Percentiles rank a stretch among this genome's conserved stretches.
phyloP scores from a whole-genome alignment of 805 yeast species.

The Dipodascopsis tothii region DNA sequence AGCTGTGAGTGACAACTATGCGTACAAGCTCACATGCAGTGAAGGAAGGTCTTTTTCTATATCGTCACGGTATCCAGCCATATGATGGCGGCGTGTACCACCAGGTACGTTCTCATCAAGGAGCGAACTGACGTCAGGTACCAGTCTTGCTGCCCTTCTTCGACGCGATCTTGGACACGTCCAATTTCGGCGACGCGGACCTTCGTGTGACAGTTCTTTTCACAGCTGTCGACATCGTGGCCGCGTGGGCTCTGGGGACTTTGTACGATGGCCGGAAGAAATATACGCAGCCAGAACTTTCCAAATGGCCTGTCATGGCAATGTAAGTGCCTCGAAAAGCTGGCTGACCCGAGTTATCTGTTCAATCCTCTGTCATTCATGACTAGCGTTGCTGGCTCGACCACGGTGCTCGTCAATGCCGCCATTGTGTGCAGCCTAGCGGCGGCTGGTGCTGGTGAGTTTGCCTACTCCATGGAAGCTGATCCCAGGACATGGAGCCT shows the following conservation, averaged over 20 bases:
- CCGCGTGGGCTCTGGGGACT: slow-evolving; percentile 46
- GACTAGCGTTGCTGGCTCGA: slow-evolving; percentile 61
- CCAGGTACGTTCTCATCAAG: slow-evolving; percentile 35
- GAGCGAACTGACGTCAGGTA: slow-evolving; percentile 1
- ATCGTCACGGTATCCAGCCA: slow-evolving; percentile 49
- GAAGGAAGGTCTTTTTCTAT: slow-evolving; percentile 59
- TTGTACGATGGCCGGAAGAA: slow-evolving; percentile 41
- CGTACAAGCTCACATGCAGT: slow-evolving; percentile 31
- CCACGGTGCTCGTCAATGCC: slow-evolving; percentile 54
- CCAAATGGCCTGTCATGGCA: slow-evolving; percentile 46
- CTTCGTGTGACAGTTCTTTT: slow-evolving; percentile 38
- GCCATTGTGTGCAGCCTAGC: slow-evolving; percentile 34
- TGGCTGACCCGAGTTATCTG: slow-evolving; percentile 37
- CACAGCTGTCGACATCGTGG: slow-evolving; percentile 51
- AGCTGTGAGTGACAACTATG: slow-evolving; percentile 30
- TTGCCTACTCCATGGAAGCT: not conserved
- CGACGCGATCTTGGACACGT: slow-evolving; percentile 45
- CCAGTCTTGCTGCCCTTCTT: slow-evolving; percentile 34
- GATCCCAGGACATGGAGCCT: not conserved
- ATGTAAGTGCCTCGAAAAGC: slow-evolving; percentile 27
- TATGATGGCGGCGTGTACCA: slow-evolving; percentile 83
- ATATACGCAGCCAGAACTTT: slow-evolving; percentile 23
- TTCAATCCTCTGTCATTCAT: slow-evolving; percentile 75
- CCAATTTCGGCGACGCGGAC: slow-evolving; percentile 21
- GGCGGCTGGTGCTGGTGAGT: slow-evolving; percentile 29